Conservation (phyloP, 495 filamentous ascomycete species). For the Hapsidospora chrysogenum region DNA sequence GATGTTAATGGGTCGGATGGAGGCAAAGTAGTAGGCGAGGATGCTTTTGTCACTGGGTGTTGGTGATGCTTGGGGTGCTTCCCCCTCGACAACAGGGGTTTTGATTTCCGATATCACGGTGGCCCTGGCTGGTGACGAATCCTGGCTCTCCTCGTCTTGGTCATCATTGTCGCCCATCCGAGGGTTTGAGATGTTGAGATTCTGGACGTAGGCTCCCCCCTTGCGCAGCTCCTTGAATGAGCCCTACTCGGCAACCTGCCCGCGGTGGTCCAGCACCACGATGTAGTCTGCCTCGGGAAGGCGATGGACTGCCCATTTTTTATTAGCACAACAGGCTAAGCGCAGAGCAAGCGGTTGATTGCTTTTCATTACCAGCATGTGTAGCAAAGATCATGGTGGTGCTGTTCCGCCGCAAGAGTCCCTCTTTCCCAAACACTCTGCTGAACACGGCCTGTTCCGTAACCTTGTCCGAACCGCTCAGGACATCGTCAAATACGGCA, state of each 20-base stretch:
- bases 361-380: slow-evolving; percentile 9
- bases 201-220: slow-evolving; percentile 5
- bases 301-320: slow-evolving; percentile 10
- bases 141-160: neutral
- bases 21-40: neutral
- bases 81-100: neutral
- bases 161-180: neutral
- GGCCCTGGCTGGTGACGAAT: no score
- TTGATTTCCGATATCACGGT: neutral
- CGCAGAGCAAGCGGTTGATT: neutral
- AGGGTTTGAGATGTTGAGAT: slow-evolving; percentile 5
- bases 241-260: slow-evolving; percentile 25
- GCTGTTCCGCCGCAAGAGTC: slow-evolving; percentile 30
- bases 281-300: slow-evolving; percentile 28
- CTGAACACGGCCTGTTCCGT: slow-evolving; percentile 43
- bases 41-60: neutral
- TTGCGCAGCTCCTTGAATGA: slow-evolving; percentile 11
- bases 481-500: slow-evolving; percentile 11
- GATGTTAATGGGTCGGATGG: neutral
- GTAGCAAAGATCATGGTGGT: slow-evolving; percentile 35
- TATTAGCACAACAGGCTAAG: neutral
- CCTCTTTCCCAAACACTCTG: slow-evolving; percentile 32
- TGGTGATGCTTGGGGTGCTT: neutral
- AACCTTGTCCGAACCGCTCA: slow-evolving; percentile 38
- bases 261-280: slow-evolving; percentile 20